Evolutionary conservation across 345 rosid genomes (phyloP), one percentile per base, ranked within the genome.

Genomic region (Acer saccharum): DNA sequence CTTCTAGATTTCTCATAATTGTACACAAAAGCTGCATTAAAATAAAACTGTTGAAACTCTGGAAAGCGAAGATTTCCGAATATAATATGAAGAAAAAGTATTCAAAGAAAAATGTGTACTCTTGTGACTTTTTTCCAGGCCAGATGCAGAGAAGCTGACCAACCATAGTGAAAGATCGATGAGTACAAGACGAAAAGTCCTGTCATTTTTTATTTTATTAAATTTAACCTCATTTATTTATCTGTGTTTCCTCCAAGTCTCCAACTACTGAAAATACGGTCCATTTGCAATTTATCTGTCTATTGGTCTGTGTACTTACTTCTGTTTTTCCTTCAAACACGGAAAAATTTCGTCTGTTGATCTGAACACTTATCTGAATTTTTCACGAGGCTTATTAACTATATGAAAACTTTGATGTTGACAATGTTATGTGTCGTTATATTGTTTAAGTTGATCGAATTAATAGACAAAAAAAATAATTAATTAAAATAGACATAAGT

Each of bases 61-160:
- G 6, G 29, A 68, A 68, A 68, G 17, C 20, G 23, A 10, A 67
- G 5, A 39, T 16, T 3, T 6, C 41, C 3, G n/a, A 35, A 67
- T 39, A 67, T 66, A 66, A 35, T 21, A 25, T 25, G 46, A 35
- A 48, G 21, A 69, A 35, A 29, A 61, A 71, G 74, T 27, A 52
- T 52, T 7, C 2, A 69, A 70, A 25, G 29, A 52, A 0, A 7
- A 27, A 3, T 2, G 71, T 8, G 35, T 48, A 23, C 29, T 17
- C 32, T 18, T 11, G 3, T 29, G 13, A 29, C 72, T 20, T 52
- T 13, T 52, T 66, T 13, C n/a, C 67, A 13, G 78, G 9, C 78
- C 20, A 66, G 78, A 75, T 66, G 29, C 78, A 75, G 39, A 12
- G 78, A 50, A 65, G 63, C 67, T 27, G 32, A 61, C 68, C 67